phyloP scores from a whole-genome alignment of 305 asterid species.

The Nicotiana rustica region DNA sequence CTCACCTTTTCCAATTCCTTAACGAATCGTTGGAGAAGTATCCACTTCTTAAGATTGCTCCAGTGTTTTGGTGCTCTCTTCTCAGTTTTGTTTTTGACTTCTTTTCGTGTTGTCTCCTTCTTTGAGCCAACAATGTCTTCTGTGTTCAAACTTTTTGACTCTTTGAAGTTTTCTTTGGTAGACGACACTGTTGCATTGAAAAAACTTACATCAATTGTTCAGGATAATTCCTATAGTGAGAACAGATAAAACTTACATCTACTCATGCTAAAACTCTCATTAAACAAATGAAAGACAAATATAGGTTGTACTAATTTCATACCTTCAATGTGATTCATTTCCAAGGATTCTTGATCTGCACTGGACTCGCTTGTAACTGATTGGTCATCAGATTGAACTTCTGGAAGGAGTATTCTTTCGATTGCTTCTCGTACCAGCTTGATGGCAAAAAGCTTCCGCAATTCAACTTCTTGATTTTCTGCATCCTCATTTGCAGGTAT shows the following conservation, averaged over 20 bases:
- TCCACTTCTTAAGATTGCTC: conserved; percentile 94
- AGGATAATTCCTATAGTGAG: conserved; percentile 19
- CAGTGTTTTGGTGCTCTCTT: conserved; percentile 83
- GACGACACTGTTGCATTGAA: not conserved
- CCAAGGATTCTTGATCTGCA: conserved; percentile 54
- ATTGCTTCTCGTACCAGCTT: conserved; percentile 93
- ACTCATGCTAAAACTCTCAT: not conserved
- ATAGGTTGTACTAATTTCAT: not conserved
- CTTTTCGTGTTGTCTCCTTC: conserved; percentile 39
- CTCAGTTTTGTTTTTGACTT: conserved; percentile 46
- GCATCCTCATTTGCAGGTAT: conserved; percentile 43
- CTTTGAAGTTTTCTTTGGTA: not conserved
- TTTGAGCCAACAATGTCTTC: conserved; percentile 34
- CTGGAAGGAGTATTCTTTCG: conserved; percentile 96
- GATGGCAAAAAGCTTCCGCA: conserved; percentile 71
- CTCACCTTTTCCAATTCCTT: conserved; percentile 82
- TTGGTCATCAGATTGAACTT: conserved; percentile 82
- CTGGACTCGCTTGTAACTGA: conserved; percentile 63
- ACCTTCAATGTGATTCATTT: conserved; percentile 60
- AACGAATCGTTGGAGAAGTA: conserved; percentile 84
- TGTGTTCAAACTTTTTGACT: not conserved
- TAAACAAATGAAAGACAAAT: not conserved
- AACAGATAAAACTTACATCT: not conserved
- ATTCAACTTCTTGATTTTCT: conserved; percentile 64
- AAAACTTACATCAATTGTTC: not conserved